Conservation (phyloP, 2,329 filamentous ascomycete genomes). For the Hymenoscyphus repandus region DNA sequence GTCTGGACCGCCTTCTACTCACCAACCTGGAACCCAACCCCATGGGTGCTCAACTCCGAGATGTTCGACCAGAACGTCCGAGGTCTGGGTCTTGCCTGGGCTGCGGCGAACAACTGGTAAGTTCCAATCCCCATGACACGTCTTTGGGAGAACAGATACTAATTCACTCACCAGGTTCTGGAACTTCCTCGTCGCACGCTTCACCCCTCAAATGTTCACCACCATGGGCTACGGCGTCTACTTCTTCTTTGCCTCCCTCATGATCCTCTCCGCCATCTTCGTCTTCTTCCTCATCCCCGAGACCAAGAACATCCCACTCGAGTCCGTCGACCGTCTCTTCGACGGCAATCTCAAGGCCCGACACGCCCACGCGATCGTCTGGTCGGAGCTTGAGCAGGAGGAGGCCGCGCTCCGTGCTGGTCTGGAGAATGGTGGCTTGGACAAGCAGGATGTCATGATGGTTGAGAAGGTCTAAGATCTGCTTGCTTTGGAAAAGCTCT, state of each 20-base stretch:
- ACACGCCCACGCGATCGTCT: constrained; percentile 23
- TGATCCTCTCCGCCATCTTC: constrained; percentile 52
- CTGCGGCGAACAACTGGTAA: constrained; percentile 68
- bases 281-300: constrained; percentile 60
- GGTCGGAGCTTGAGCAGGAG: constrained; percentile 22
- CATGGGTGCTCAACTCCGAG: constrained; percentile 71
- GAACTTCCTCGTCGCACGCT: constrained; percentile 45
- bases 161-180: too few relatives aligned
- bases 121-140: too few relatives aligned
- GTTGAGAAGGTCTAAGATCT: constrained; percentile 9
- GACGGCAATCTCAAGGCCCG: constrained; percentile 25
- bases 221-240: constrained; percentile 59
- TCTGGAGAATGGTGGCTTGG: constrained; percentile 15
- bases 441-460: constrained; percentile 9
- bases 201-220: constrained; percentile 61
- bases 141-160: too few relatives aligned
- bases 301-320: constrained; percentile 60
- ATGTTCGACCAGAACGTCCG: constrained; percentile 70
- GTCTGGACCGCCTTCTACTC: constrained; percentile 71
- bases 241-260: constrained; percentile 63
- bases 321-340: constrained; percentile 61
- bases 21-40: constrained; percentile 66
- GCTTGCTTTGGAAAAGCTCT: too few relatives aligned
- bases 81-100: constrained; percentile 66
- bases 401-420: constrained; percentile 23